Evolutionary conservation across 352 stramenopile species (phyloP), one percentile per base, ranked within the genome.

Genomic region (Globisporangium paddicum): DNA sequence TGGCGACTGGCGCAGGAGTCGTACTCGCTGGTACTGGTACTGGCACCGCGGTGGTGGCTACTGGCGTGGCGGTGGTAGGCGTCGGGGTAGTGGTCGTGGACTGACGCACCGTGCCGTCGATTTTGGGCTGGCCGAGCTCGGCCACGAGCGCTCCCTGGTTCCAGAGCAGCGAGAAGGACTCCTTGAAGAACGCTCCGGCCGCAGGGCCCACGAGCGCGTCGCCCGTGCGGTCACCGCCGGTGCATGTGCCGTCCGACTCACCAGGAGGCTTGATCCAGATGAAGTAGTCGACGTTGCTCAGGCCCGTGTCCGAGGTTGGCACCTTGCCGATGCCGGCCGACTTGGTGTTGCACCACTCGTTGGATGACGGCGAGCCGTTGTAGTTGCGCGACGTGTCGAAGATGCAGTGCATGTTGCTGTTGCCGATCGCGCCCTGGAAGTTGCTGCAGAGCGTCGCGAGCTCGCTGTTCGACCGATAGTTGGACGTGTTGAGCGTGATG

Each of bases 401-500:
- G 44, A 89, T 70, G 65, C 82, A 92, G 49, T 75, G 55, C 16
- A 84, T 51, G n/a, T 65, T 57, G 2, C 53, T 72, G 38, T 70
- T 73, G 13, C 68, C 72, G 52, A 80, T 45, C 4, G 79, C 76
- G 23, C 28, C 60, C 55, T 90, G 75, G 60, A 90, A 92, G 44
- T 68, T 87, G 26, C 41, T 63, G 60, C 79, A 92, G 7, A 87
- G 63, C 16, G 56, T 58, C 10, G 71, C 55, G 19, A 92, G 65
- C 18, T 77, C 67, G 42, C 46, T 58, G 25, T 63, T 87, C 8
- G 74, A 72, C 53, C 79, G 77, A 54, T 89, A 92, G 70, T 92
- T 92, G 60, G 74, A 87, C 21, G 82, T 89, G 75, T 92, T 90
- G 47, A 92, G 77, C 44, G 72, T 70, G 55, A 91, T 88, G 16